Evolutionary conservation across 768 basidiomycete species (phyloP).

Genomic region (Lentinus tigrinus): DNA sequence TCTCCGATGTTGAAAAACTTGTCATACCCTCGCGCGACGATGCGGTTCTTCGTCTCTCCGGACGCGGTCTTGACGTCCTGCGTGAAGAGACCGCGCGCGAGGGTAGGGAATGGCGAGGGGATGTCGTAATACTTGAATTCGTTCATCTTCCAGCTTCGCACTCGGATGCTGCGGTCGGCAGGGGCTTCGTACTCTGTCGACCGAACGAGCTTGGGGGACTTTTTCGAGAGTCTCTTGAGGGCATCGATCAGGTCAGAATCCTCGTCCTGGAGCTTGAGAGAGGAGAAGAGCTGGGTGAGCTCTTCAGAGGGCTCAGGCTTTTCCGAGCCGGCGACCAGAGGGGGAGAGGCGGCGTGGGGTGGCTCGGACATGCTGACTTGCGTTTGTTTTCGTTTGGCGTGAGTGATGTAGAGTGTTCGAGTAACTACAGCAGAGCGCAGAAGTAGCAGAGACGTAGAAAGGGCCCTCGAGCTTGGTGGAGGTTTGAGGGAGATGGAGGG

Average conservation of each 20-base stretch:
- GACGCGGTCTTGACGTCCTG: constrained; percentile 38
- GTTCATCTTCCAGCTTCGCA: constrained; percentile 96
- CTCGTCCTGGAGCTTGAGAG: constrained; percentile 20
- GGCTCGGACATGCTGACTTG: constrained; percentile 4
- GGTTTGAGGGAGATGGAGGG: neutral
- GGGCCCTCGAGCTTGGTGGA: neutral
- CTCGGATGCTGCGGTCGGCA: constrained; percentile 47
- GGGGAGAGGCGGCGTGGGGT: neutral
- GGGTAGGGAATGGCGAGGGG: constrained; percentile 89
- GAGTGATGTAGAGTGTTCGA: neutral
- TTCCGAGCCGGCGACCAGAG: neutral
- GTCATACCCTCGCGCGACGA: constrained; percentile 92
- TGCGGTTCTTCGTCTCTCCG: constrained; percentile 44
- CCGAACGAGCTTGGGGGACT: constrained; percentile 63
- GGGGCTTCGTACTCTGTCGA: constrained; percentile 57
- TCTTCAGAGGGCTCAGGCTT: neutral
- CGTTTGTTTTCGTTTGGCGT: neutral
- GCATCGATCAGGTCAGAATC: constrained; percentile 62
- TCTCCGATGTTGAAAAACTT: constrained; percentile 99
- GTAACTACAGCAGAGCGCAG: neutral
- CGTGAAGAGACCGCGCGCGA: constrained; percentile 91
- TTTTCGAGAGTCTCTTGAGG: constrained; percentile 52
- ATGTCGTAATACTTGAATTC: constrained; percentile 92
- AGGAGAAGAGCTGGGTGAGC: neutral
- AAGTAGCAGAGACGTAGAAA: neutral